phyloP scores from a whole-genome alignment of 257 asterid species.

The Linderniella brevidens region DNA sequence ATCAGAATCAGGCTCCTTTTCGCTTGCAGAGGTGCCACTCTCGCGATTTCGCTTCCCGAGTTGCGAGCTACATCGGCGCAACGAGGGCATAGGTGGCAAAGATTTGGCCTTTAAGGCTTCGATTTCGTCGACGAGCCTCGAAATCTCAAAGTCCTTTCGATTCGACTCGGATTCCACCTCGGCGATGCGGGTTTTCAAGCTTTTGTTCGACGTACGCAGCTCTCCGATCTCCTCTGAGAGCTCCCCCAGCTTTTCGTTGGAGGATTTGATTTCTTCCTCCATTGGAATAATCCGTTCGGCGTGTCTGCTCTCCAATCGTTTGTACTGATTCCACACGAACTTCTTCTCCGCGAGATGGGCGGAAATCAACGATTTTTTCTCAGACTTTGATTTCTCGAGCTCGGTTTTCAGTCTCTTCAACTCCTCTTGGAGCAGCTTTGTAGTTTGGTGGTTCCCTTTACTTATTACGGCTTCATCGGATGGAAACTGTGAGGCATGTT shows the following conservation, averaged over 20 bases:
- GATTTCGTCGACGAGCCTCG: slow-evolving; percentile 30
- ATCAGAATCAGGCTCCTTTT: slow-evolving; percentile 20
- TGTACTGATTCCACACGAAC: slow-evolving; percentile 68
- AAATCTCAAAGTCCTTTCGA: slow-evolving; percentile 34
- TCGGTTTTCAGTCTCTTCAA: slow-evolving; percentile 36
- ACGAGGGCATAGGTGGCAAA: slow-evolving; percentile 19
- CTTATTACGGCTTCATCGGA: slow-evolving; percentile 16
- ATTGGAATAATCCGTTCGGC: slow-evolving; percentile 25
- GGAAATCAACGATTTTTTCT: slow-evolving; percentile 35
- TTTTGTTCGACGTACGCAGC: slow-evolving; percentile 27
- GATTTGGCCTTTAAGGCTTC: slow-evolving; percentile 26
- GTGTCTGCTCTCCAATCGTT: slow-evolving; percentile 38
- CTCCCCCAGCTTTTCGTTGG: slow-evolving; percentile 32
- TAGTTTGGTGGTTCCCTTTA: slow-evolving; percentile 14
- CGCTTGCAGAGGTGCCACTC: not conserved
- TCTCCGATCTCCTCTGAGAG: slow-evolving; percentile 33
- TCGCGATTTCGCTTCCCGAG: slow-evolving; percentile 4
- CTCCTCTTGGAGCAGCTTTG: slow-evolving; percentile 33
- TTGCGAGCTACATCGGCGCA: slow-evolving; percentile 22
- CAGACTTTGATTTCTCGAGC: slow-evolving; percentile 25
- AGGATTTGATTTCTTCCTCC: slow-evolving; percentile 29
- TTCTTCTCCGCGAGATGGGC: slow-evolving; percentile 51
- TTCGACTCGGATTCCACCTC: slow-evolving; percentile 31
- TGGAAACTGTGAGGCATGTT: slow-evolving; percentile 33
- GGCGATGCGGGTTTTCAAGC: slow-evolving; percentile 20